phyloP scores from a whole-genome alignment of 2,329 filamentous ascomycete species.

The Xylaria hypoxylon region DNA sequence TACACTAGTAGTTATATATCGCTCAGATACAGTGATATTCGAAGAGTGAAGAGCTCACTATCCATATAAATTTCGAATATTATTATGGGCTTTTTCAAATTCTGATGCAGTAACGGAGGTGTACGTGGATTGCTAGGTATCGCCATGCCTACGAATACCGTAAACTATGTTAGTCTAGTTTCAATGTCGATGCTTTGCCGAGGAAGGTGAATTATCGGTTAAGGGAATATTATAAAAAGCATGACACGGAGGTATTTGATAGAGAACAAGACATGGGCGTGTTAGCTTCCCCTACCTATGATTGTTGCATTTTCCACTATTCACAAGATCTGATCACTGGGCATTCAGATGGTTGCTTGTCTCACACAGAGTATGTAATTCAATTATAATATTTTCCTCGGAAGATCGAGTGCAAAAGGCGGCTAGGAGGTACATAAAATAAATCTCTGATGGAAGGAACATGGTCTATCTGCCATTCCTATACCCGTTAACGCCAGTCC shows the following conservation, averaged over 20 bases:
- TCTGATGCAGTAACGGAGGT: too few relatives aligned
- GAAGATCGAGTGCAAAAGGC: neutral
- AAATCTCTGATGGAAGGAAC: conserved; percentile 6
- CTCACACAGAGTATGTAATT: neutral
- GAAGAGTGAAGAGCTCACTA: too few relatives aligned
- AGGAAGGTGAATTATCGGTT: too few relatives aligned
- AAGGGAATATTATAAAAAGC: too few relatives aligned
- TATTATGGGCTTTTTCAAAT: too few relatives aligned
- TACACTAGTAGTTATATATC: too few relatives aligned
- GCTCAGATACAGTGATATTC: too few relatives aligned
- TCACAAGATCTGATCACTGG: neutral
- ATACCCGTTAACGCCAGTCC: conserved; percentile 26
- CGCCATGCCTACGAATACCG: too few relatives aligned
- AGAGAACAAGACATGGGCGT: neutral
- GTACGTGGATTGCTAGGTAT: too few relatives aligned
- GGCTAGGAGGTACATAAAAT: neutral
- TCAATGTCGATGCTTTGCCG: too few relatives aligned
- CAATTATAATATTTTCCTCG: neutral
- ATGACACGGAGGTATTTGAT: neutral
- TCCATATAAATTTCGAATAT: too few relatives aligned
- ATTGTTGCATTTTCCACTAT: neutral
- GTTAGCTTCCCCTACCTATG: neutral
- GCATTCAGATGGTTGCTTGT: neutral
- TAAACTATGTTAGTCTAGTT: too few relatives aligned
- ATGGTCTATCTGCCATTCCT: conserved; percentile 15